phyloP scores from a whole-genome alignment of 371 early-diverging fungal species.

The Rhizopus sp. region DNA sequence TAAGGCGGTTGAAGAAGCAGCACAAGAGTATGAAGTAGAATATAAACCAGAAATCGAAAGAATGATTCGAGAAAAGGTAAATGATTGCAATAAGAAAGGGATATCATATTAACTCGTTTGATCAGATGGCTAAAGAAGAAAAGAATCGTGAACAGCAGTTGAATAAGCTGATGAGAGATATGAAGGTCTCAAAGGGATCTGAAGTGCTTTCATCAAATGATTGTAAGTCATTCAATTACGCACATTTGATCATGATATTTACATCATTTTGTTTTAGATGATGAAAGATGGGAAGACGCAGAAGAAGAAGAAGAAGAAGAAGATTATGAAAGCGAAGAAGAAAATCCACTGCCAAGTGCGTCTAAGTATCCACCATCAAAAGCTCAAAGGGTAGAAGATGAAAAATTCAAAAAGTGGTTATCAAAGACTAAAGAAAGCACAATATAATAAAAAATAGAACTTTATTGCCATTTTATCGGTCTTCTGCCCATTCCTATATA shows the following conservation, averaged over 20 bases:
- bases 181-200: constrained; percentile 48
- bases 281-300: constrained; percentile 31
- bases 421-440: constrained; percentile 25
- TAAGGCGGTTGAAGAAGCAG: constrained; percentile 81
- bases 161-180: constrained; percentile 64
- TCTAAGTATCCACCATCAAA: constrained; percentile 48
- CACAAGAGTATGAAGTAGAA: constrained; percentile 81
- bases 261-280: constrained; percentile 8
- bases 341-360: constrained; percentile 39
- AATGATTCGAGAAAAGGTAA: constrained; percentile 62
- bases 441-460: background rate
- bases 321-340: constrained; percentile 40
- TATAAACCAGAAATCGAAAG: constrained; percentile 81
- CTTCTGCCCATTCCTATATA: constrained; percentile 75
- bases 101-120: background rate
- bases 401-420: constrained; percentile 41
- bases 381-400: constrained; percentile 36
- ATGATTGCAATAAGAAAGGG: background rate
- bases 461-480: constrained; percentile 59
- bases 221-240: constrained; percentile 15
- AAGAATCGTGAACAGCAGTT: constrained; percentile 55
- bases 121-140: constrained; percentile 45
- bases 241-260: background rate
- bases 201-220: constrained; percentile 41
- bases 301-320: constrained; percentile 42